Evolutionary conservation across 768 basidiomycete genomes (phyloP), one percentile per base, ranked within the genome.

Genomic region (Lactarius psammicola): DNA sequence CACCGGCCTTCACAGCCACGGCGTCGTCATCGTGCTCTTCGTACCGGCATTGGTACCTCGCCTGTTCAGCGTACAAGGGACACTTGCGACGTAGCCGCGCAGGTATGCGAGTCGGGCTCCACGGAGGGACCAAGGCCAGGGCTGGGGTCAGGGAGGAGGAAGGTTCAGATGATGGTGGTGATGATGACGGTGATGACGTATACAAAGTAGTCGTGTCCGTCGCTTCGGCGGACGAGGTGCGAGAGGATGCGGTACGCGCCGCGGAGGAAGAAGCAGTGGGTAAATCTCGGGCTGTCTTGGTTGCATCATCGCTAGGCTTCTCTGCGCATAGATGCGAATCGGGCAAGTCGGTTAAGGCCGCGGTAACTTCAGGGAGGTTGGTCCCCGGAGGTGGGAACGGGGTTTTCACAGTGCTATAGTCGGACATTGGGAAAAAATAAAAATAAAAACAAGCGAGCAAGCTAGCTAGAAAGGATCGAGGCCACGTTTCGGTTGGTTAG

Each of bases 71-170:
- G 61, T 63, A 63, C 26, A 66, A 49, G 15, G 64, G 64, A 31
- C 64, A 65, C 56, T 65, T 65, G 15, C 65, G 65, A 33, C 65
- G 65, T 13, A 66, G 36, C 4, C 65, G 65, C 13, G 65, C 65
- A 20, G 65, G 65, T 7, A 66, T 33, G 57, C 61, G 65, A 13
- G 57, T 58, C 15, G 56, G 65, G 33, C 65, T 66, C 15, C 23
- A 28, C 5, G 60, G 65, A 11, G 61, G 40, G n/a, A 26, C n/a
- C 23, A 36, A 17, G 11, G 28, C 55, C 6, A 34, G 44, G 33
- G 46, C 23, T 6, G 23, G 31, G 18, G 33, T 36, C 23, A 33
- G 7, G 46, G 64, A 31, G 49, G 56, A 56, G 3, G 38, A 53
- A 13, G 40, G 40, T 36, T 33, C 57, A 15, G 26, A 55, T 13